Evolutionary conservation across 495 filamentous ascomycete genomes (phyloP).

Genomic region (Penicillium odoratum): DNA sequence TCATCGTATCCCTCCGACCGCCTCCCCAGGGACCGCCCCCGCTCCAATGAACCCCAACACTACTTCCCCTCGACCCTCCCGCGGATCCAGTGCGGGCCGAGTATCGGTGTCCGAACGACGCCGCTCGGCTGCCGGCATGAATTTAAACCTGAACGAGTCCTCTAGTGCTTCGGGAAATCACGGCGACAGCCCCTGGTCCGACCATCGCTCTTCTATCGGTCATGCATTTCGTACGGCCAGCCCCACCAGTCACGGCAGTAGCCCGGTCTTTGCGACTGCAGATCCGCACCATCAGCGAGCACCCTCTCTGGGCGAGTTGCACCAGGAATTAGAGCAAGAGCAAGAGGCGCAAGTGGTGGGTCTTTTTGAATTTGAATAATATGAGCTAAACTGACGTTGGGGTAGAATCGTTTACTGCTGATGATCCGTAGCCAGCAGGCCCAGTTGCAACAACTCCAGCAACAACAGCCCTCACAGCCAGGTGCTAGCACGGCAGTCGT

Average conservation of each 20-base stretch:
- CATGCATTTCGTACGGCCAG: conserved; percentile 54
- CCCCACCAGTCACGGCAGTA: conserved; percentile 57
- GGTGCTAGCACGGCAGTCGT: conserved; percentile 47
- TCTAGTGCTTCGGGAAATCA: conserved; percentile 56
- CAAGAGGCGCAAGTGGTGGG: conserved; percentile 91
- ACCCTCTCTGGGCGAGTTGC: conserved; percentile 89
- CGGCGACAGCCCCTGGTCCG: conserved; percentile 25
- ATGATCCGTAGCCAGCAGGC: conserved; percentile 88
- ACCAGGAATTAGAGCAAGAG: conserved; percentile 92
- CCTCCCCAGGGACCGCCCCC: conserved; percentile 27
- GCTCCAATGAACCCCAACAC: conserved; percentile 35
- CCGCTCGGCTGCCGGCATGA: conserved; percentile 69
- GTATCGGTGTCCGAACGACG: conserved; percentile 45
- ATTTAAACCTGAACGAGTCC: conserved; percentile 71
- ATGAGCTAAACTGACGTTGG: conserved; percentile 3
- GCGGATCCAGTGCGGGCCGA: conserved; percentile 57
- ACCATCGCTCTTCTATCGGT: conserved; percentile 47
- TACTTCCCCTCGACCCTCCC: conserved; percentile 49
- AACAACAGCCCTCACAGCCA: conserved; percentile 34
- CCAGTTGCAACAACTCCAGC: conserved; percentile 69
- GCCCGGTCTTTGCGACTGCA: conserved; percentile 56
- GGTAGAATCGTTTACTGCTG: conserved; percentile 81
- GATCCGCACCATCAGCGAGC: conserved; percentile 67
- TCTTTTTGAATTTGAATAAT: conserved; percentile 5
- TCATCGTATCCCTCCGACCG: conserved; percentile 31